These are phyloP conservation scores for Triticum dicoccoides DNA, from an alignment of 176 grass and related monocot genomes.

Conservation along the genomic window DNA sequence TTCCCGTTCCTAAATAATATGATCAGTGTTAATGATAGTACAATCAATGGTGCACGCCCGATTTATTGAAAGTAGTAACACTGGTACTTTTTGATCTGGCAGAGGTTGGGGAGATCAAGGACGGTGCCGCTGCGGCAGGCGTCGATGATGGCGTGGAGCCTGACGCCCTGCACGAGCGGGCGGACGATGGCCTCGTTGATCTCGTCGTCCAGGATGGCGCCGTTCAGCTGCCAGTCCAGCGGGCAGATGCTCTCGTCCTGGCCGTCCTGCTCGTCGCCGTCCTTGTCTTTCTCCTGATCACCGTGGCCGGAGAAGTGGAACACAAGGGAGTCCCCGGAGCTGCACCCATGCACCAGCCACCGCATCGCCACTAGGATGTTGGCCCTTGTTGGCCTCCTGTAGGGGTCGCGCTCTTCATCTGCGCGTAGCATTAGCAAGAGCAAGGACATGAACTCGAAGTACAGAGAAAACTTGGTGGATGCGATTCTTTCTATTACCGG, in stretches of 20 bases:
- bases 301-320: constrained; percentile 88
- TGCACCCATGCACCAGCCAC: constrained; percentile 71
- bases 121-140: constrained; percentile 73
- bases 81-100: constrained; percentile 13
- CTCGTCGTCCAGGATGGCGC: constrained; percentile 83
- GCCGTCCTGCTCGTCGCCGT: constrained; percentile 74
- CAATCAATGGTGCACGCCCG: not conserved
- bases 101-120: constrained; percentile 82
- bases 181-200: constrained; percentile 74
- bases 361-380: constrained; percentile 73
- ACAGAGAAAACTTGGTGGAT: too few relatives aligned
- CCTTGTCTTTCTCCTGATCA: constrained; percentile 50
- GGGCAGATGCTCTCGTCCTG: constrained; percentile 85
- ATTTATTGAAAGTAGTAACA: not conserved
- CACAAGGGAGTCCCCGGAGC: constrained; percentile 74
- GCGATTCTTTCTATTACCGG: not conserved
- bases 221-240: constrained; percentile 43
- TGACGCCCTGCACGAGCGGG: constrained; percentile 55
- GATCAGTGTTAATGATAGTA: not conserved
- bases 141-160: constrained; percentile 81
- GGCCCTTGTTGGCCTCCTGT: constrained; percentile 53
- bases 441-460: too few relatives aligned
- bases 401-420: constrained; percentile 59
- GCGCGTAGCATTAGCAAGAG: not conserved
- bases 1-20: not conserved